Evolutionary conservation across 1,139 yeast species (phyloP).

Genomic region (Candida buenavistaensis): DNA sequence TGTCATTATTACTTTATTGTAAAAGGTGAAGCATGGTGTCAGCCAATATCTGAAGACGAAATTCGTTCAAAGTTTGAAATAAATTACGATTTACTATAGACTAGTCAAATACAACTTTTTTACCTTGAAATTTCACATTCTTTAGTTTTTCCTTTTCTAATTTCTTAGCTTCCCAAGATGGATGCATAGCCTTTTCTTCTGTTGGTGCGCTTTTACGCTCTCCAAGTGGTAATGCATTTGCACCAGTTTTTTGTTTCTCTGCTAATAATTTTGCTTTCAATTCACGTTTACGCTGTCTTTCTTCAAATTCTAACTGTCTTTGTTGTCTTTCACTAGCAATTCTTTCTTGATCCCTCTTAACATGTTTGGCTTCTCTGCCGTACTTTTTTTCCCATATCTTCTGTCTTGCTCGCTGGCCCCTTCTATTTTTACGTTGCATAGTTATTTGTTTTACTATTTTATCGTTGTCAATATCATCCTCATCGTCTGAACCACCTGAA

Average conservation of each 20-base stretch:
- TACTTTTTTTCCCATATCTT: constrained; percentile 92
- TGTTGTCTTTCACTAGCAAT: constrained; percentile 55
- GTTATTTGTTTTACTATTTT: constrained; percentile 56
- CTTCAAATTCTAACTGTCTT: constrained; percentile 67
- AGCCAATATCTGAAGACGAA: constrained; percentile 31
- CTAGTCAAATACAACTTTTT: constrained; percentile 71
- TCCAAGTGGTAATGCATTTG: constrained; percentile 43
- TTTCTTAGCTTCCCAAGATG: constrained; percentile 93
- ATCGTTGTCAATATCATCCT: constrained; percentile 56
- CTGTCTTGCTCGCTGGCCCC: constrained; percentile 97
- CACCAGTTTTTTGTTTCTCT: constrained; percentile 33
- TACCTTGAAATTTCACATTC: constrained; percentile 75
- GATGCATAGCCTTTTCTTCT: constrained; percentile 55
- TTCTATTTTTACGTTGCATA: constrained; percentile 71
- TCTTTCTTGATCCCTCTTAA: constrained; percentile 60
- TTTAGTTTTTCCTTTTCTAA: constrained; percentile 65
- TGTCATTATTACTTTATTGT: constrained; percentile 73
- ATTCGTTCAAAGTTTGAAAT: constrained; percentile 27
- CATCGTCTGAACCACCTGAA: constrained; percentile 76
- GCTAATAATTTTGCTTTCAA: constrained; percentile 45
- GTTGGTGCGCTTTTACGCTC: constrained; percentile 24
- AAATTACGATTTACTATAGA: constrained; percentile 24
- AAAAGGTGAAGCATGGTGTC: constrained; percentile 72
- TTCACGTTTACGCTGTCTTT: constrained; percentile 66
- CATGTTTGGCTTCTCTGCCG: constrained; percentile 83